Evolutionary conservation across 2,329 filamentous ascomycete species (phyloP).

Genomic region (Sarocladiaceae sp.): DNA sequence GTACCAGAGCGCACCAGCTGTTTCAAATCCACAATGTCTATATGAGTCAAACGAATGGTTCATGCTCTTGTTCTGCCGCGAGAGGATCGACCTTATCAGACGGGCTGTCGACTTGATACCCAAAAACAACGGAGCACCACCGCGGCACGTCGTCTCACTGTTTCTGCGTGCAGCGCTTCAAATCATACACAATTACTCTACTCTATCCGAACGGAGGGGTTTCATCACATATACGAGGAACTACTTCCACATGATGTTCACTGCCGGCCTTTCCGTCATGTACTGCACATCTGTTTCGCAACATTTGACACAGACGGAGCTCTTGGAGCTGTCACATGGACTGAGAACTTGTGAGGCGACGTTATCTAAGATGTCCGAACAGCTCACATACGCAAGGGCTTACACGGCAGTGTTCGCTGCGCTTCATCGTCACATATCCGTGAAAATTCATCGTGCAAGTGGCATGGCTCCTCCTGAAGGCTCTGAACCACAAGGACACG

Average conservation of each 20-base stretch:
- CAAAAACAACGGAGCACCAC: slow-evolving; percentile 24
- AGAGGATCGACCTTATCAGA: slow-evolving; percentile 32
- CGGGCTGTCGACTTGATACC: slow-evolving; percentile 33
- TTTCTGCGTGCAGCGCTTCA: slow-evolving; percentile 28
- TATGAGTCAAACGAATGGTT: slow-evolving; percentile 39
- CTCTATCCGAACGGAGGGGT: slow-evolving; percentile 23
- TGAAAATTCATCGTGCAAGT: background rate
- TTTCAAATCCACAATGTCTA: slow-evolving; percentile 26
- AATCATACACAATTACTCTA: slow-evolving; percentile 32
- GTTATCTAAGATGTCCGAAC: background rate
- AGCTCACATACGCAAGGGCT: background rate
- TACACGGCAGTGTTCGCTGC: background rate
- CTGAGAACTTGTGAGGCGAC: background rate
- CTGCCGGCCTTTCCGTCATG: slow-evolving; percentile 33
- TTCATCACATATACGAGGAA: slow-evolving; percentile 37
- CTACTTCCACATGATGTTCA: slow-evolving; percentile 42
- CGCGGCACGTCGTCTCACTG: slow-evolving; percentile 23
- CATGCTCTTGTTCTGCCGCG: slow-evolving; percentile 33
- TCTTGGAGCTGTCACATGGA: background rate
- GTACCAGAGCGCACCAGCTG: slow-evolving; percentile 26
- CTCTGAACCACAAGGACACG: too few species aligned
- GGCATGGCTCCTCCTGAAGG: background rate
- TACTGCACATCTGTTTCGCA: slow-evolving; percentile 14
- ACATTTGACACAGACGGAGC: background rate
- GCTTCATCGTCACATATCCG: background rate